These are phyloP conservation scores for Leccinum disarticulatum DNA, from an alignment of 768 basidiomycete species.

Conservation along the genomic window DNA sequence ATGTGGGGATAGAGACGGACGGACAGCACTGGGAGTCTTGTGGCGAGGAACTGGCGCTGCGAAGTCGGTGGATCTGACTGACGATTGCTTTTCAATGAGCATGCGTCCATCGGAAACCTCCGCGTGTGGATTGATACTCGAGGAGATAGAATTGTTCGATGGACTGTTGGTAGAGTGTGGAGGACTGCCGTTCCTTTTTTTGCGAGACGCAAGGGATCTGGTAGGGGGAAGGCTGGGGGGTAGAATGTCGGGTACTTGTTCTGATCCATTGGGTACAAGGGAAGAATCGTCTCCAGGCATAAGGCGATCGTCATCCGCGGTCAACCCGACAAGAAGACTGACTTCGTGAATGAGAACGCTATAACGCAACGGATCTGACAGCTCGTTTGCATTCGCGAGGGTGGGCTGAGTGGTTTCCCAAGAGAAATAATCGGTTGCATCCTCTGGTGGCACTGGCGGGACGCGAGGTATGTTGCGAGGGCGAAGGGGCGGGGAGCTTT, in stretches of 20 bases:
- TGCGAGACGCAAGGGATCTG: constrained; percentile 19
- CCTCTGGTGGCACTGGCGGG: background rate
- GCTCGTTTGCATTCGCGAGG: background rate
- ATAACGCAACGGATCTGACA: constrained; percentile 19
- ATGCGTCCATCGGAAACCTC: background rate
- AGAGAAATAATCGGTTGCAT: constrained; percentile 10
- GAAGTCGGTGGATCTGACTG: background rate
- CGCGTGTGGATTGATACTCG: background rate
- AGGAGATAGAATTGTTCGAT: background rate
- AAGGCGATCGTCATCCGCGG: constrained; percentile 19
- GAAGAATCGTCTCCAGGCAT: constrained; percentile 1
- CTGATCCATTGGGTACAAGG: background rate
- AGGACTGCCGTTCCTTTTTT: constrained; percentile 2
- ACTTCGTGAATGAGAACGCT: constrained; percentile 34
- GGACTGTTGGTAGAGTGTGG: background rate
- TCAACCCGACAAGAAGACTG: constrained; percentile 32
- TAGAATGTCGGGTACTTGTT: constrained; percentile 11
- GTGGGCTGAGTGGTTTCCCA: constrained; percentile 16
- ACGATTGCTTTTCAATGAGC: background rate
- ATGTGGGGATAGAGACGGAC: constrained; percentile 7
- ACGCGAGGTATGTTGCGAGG: background rate
- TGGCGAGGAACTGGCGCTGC: constrained; percentile 11
- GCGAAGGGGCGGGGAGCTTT: constrained; percentile 10
- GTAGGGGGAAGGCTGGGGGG: constrained; percentile 20
- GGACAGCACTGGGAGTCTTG: constrained; percentile 3